Base-by-base conservation (phyloP, 2,329 filamentous ascomycete genomes). In the Pseudocercospora crystallina region DNA sequence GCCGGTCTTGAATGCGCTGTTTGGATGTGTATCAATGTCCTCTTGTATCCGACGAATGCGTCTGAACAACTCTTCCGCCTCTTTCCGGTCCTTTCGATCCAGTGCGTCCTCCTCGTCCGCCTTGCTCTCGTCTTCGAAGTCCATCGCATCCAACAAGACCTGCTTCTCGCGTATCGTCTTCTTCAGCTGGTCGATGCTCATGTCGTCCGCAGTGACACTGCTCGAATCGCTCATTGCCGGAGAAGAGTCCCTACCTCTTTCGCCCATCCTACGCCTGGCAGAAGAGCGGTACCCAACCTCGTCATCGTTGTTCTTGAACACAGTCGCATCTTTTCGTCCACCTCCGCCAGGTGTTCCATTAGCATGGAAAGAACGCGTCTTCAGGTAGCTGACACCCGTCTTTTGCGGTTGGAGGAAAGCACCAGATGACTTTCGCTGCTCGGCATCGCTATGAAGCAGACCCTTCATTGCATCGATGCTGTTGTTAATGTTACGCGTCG, bases 351-450 rank as follows among this genome's bases (percentile, higher is more conserved):
- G 79, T 17, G 78, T 78, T 12, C 83, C 82, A 33, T 62, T 63
- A 7, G 55, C 62, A 50, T 85, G 83, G 78, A 99, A 95, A 0
- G 94, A 99, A 62, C 95, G 92, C 48, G 83, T 91, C 73, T 99
- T 99, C 63, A 97, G 80, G 65, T 97, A 97, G 73, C 92, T 97
- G 13, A 99, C 91, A n/a, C 94, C 94, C 9, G 94, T 97, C 73
- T 90, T 91, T 68, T 97, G 94, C 3, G 94, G 92, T 53, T 97
- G 84, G 54, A 99, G 76, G 62, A 91, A 87, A 8, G 92, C 92
- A 3, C 94, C 92, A 1, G 89, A 90, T 57, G 85, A 87, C 77
- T 96, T 96, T 37, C 94, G 83, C 51, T 85, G 81, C 64, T 96
- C 90, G 0, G 94, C 95, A 72, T 97, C 92, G 64, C 92, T 84